Evolutionary conservation across 2,329 filamentous ascomycete genomes (phyloP).

Genomic region (Elsinoe necatrix): DNA sequence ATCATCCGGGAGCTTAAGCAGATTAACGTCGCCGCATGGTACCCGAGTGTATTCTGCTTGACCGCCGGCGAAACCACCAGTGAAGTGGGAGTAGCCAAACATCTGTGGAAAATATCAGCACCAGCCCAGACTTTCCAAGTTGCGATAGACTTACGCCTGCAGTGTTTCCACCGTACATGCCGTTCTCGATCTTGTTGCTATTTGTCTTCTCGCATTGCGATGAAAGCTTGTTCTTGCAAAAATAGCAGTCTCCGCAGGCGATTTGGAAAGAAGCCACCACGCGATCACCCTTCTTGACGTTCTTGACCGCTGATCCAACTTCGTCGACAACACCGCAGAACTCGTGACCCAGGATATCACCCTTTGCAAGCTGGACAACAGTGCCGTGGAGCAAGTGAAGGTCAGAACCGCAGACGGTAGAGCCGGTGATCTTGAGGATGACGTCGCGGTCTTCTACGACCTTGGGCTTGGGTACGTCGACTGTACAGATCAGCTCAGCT

Average conservation of each 20-base stretch:
- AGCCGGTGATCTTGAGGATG: constrained; percentile 67
- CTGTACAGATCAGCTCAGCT: constrained; percentile 22
- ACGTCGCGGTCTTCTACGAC: constrained; percentile 67
- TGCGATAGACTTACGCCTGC: constrained; percentile 50
- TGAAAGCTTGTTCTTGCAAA: constrained; percentile 68
- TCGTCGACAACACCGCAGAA: constrained; percentile 45
- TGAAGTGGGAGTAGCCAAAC: constrained; percentile 59
- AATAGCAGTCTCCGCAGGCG: constrained; percentile 60
- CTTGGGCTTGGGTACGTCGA: constrained; percentile 60
- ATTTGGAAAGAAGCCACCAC: constrained; percentile 87
- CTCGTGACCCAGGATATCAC: constrained; percentile 46
- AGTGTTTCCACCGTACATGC: constrained; percentile 71
- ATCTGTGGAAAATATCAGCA: constrained; percentile 22
- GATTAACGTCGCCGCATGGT: constrained; percentile 70
- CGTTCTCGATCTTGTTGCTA: constrained; percentile 59
- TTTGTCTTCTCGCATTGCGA: constrained; percentile 77
- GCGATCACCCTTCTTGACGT: constrained; percentile 41
- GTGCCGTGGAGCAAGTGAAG: constrained; percentile 47
- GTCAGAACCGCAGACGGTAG: constrained; percentile 54
- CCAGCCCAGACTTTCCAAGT: no score
- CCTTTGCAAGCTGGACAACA: constrained; percentile 43
- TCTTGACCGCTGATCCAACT: constrained; percentile 36
- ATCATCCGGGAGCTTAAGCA: constrained; percentile 67
- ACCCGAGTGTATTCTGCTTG: constrained; percentile 83
- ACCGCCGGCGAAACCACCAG: constrained; percentile 77